Base-by-base conservation (phyloP, 1,284 basidiomycete genomes). In the Ustilago tritici region DNA sequence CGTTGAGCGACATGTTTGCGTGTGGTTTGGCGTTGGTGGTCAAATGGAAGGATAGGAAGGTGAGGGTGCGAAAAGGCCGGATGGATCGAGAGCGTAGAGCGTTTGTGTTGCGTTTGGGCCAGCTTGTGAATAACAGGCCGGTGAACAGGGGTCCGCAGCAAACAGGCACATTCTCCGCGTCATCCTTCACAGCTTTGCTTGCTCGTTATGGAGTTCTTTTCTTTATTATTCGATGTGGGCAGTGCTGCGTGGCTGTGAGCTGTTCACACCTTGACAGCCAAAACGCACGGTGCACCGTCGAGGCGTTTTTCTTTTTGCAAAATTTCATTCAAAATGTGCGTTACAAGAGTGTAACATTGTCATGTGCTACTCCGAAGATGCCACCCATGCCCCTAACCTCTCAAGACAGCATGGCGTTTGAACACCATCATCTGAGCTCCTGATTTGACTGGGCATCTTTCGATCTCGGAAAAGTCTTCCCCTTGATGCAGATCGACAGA, bases 1-100 rank as follows among this genome's bases (percentile, higher is more conserved):
- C 84, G 65, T 79, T 76, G 60, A 86, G 77, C 66, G 84, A 86
- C 84, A 86, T 86, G 53, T n/a, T 65, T n/a, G 23, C 23, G 23
- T 28, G 4, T 23, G 14, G n/a, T 6, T 1, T n/a, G 40, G 12
- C 7, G 31, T 15, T 28, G 56, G 4, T 43, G 36, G 43, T 60
- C n/a, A 46, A 35, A 23, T 40, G 41, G 11, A n/a, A 12, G 31
- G 34, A 17, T 6, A 15, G 9, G 23, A 15, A 34, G 49, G 6
- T 23, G 19, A 49, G 47, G 28, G 34, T 23, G 14, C 36, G 36
- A 15, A 15, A 46, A 43, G 6, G 38, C 28, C 35, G 61, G 34
- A 31, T 40, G 28, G 38, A n/a, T 40, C 6, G 46, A 23, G 41
- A 46, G 7, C 36, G 41, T 49, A 7, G 19, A 49, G 23, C 3